Evolutionary conservation across 2,329 filamentous ascomycete genomes (phyloP).

Genomic region (Claviceps capensis): DNA sequence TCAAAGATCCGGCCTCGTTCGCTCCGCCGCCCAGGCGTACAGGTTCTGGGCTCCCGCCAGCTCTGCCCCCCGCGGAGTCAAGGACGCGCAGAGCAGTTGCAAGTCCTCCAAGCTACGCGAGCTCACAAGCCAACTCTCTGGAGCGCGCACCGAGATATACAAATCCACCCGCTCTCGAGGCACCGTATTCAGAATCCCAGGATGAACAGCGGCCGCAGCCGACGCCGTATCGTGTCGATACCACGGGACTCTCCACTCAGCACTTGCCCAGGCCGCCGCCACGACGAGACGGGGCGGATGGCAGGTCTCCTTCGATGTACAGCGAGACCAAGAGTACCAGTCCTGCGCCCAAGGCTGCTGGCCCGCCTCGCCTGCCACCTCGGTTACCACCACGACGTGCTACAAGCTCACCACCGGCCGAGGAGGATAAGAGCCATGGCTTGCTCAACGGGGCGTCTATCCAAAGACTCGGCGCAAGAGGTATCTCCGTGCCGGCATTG

Average conservation of each 20-base stretch:
- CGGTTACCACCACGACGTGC: conserved; percentile 16
- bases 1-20: conserved; percentile 67
- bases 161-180: background rate
- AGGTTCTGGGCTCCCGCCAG: conserved; percentile 21
- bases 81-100: conserved; percentile 15
- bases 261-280: conserved; percentile 59
- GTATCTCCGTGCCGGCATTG: conserved; percentile 64
- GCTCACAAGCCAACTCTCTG: conserved; percentile 13
- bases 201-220: conserved; percentile 31
- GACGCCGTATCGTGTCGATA: conserved; percentile 55
- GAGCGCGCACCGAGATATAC: conserved; percentile 23
- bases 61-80: conserved; percentile 10
- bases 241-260: conserved; percentile 55
- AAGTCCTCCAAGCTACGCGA: conserved; percentile 21
- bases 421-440: background rate
- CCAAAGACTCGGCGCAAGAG: conserved; percentile 54
- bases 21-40: conserved; percentile 62
- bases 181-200: background rate
- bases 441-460: conserved; percentile 43
- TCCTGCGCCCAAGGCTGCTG: conserved; percentile 16
- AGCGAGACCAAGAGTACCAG: conserved; percentile 10
- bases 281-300: conserved; percentile 30
- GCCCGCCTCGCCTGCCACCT: conserved; percentile 40
- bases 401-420: conserved; percentile 7
- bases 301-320: conserved; percentile 17